phyloP scores from a whole-genome alignment of 1,284 basidiomycete species.

The Malassezia equina region DNA sequence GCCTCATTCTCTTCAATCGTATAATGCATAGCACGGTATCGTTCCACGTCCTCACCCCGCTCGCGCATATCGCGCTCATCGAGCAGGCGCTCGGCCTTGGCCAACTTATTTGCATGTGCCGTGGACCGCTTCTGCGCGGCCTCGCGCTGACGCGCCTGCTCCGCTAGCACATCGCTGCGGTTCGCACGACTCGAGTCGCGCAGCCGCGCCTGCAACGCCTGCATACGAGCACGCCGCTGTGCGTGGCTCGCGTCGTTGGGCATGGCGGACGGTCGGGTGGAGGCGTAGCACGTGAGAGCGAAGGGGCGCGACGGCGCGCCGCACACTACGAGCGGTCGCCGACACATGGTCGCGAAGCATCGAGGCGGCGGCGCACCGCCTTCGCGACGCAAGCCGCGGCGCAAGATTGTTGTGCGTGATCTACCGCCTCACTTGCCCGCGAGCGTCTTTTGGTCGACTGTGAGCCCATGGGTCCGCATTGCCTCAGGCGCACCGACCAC shows the following conservation, averaged over 20 bases:
- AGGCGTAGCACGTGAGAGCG: background rate
- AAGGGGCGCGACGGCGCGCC: background rate
- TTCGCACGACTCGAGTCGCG: conserved; percentile 31
- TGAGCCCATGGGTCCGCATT: conserved; percentile 62
- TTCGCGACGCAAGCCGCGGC: background rate
- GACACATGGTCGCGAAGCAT: background rate
- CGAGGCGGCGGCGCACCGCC: background rate
- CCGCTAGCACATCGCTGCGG: conserved; percentile 25
- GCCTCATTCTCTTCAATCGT: conserved; percentile 85
- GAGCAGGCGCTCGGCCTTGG: conserved; percentile 70
- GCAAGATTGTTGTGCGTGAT: conserved; percentile 74
- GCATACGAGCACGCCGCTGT: conserved; percentile 8
- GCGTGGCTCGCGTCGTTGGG: background rate
- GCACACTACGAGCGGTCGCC: background rate
- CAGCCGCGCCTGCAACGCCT: conserved; percentile 5
- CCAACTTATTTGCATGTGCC: conserved; percentile 25
- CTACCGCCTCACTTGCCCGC: conserved; percentile 86
- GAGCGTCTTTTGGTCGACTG: conserved; percentile 82
- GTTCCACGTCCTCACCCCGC: conserved; percentile 60
- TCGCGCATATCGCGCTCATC: conserved; percentile 79
- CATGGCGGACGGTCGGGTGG: background rate
- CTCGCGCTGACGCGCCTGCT: conserved; percentile 24
- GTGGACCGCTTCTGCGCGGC: conserved; percentile 15
- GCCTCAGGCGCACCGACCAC: conserved; percentile 21
- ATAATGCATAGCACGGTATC: conserved; percentile 84